Evolutionary conservation across 2,329 filamentous ascomycete species (phyloP).

Genomic region (Xenosphaeropsis pyriputrescens): DNA sequence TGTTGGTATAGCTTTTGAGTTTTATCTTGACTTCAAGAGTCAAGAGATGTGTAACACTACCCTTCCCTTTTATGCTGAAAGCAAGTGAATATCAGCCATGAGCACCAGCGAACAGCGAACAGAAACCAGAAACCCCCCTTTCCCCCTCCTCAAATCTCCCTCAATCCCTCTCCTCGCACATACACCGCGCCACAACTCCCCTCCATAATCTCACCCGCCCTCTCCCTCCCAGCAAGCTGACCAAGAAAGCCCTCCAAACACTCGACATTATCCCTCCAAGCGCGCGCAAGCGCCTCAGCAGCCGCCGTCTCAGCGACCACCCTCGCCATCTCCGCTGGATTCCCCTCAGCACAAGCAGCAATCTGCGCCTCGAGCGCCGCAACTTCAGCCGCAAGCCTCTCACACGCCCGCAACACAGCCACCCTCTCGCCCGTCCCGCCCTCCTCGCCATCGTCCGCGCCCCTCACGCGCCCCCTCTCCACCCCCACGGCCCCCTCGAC

Average conservation of each 20-base stretch:
- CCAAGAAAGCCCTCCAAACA: conserved; percentile 14
- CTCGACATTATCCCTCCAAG: conserved; percentile 19
- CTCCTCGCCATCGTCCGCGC: conserved; percentile 17
- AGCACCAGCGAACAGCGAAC: neutral
- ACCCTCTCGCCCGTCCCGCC: conserved; percentile 11
- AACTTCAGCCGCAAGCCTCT: conserved; percentile 12
- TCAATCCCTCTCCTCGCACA: conserved; percentile 28
- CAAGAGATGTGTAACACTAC: too few relatives aligned
- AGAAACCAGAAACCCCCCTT: too few relatives aligned
- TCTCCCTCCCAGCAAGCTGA: conserved; percentile 18
- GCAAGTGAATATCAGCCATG: neutral
- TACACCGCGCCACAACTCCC: conserved; percentile 30
- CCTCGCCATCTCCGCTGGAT: conserved; percentile 14
- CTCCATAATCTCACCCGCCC: conserved; percentile 19
- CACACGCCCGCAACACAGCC: conserved; percentile 12
- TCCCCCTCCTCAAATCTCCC: conserved; percentile 16
- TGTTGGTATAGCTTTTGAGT: too few relatives aligned
- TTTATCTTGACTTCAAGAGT: too few relatives aligned
- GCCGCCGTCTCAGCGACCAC: conserved; percentile 14
- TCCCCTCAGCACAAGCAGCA: conserved; percentile 14
- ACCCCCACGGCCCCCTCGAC: conserved; percentile 19
- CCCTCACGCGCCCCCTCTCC: conserved; percentile 18
- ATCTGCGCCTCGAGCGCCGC: conserved; percentile 16
- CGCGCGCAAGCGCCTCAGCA: conserved; percentile 12
- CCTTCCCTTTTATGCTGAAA: too few relatives aligned